Percentiles rank a stretch among this genome's conserved stretches.
Conservation (phyloP, 129 eudicot genomes). For the Gnaphalium uliginosum region DNA sequence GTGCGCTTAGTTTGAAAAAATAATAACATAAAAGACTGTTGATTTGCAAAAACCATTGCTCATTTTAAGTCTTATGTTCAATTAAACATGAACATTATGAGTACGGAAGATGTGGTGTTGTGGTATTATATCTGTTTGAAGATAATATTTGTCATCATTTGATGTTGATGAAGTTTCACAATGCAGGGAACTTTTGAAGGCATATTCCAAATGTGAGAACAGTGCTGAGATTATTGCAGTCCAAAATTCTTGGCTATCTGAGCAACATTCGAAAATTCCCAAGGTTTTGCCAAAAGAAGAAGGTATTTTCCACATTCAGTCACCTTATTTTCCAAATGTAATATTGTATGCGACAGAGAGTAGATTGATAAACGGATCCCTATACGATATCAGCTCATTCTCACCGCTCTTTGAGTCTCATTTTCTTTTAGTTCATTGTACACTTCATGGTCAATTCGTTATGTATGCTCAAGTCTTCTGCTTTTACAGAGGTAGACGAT, state of each 20-base stretch:
- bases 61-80: neutral
- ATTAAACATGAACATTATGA: neutral
- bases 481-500: slow-evolving; percentile 36
- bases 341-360: neutral
- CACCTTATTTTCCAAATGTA: neutral
- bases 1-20: neutral
- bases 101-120: neutral
- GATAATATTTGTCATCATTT: neutral
- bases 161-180: slow-evolving; percentile 10
- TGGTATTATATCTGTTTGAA: neutral
- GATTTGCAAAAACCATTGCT: no score
- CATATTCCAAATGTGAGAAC: slow-evolving; percentile 79
- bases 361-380: neutral
- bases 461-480: slow-evolving; percentile 5
- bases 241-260: slow-evolving; percentile 91
- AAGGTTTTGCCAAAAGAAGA: slow-evolving; percentile 35
- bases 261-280: slow-evolving; percentile 53
- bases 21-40: no score
- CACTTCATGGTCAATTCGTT: neutral
- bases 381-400: neutral
- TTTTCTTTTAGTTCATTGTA: neutral
- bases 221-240: slow-evolving; percentile 81
- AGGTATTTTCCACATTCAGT: slow-evolving; percentile 36
- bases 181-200: slow-evolving; percentile 83
- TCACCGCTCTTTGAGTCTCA: no score